phyloP scores from a whole-genome alignment of 2,329 filamentous ascomycete genomes.

The Alternaria brassicae region DNA sequence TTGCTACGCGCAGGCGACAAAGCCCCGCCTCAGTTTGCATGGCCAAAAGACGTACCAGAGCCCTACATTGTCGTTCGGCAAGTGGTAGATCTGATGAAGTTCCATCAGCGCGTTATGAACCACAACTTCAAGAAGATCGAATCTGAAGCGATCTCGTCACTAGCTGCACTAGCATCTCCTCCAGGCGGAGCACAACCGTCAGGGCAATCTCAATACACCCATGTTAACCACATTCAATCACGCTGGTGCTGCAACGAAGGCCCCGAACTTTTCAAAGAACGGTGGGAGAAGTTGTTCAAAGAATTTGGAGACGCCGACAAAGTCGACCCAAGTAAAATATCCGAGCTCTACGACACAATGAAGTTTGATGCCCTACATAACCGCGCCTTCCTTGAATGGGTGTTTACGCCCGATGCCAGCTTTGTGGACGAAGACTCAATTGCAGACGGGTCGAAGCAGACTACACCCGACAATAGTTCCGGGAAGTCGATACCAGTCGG shows the following conservation, averaged over 20 bases:
- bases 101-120: constrained; percentile 93
- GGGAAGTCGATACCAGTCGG: constrained; percentile 33
- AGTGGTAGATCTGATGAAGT: constrained; percentile 96
- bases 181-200: constrained; percentile 45
- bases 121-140: constrained; percentile 87
- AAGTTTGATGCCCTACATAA: constrained; percentile 99
- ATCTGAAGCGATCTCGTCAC: constrained; percentile 68
- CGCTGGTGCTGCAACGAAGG: constrained; percentile 98
- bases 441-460: constrained; percentile 45
- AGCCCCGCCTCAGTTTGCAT: constrained; percentile 95
- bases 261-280: constrained; percentile 89
- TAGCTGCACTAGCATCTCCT: constrained; percentile 54
- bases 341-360: constrained; percentile 98
- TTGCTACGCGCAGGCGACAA: constrained; percentile 90
- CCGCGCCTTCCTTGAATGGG: constrained; percentile 94
- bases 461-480: constrained; percentile 33
- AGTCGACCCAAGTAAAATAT: constrained; percentile 98
- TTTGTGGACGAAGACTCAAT: constrained; percentile 71
- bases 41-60: constrained; percentile 92
- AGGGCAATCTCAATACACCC: constrained; percentile 47
- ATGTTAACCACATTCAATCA: constrained; percentile 70
- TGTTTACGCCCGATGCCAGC: constrained; percentile 84
- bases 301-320: constrained; percentile 98
- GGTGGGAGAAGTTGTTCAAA: constrained; percentile 97
- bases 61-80: constrained; percentile 90